phyloP scores from a whole-genome alignment of 805 yeast species.

The Pichia deserticola region DNA sequence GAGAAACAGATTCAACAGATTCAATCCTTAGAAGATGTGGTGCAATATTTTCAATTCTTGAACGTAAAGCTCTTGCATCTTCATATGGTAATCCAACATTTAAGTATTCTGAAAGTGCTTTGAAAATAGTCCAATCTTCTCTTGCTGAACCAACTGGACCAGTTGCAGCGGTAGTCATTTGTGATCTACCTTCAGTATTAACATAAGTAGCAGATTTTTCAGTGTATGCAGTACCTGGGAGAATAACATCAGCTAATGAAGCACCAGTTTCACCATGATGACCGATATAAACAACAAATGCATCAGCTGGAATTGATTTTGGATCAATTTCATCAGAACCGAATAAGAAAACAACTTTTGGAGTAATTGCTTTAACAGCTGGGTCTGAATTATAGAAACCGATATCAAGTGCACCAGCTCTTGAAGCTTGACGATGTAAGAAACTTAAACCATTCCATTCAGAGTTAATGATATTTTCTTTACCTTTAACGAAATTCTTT shows the following conservation, averaged over 20 bases:
- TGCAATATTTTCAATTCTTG: constrained; percentile 66
- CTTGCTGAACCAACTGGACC: constrained; percentile 86
- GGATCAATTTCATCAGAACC: constrained; percentile 78
- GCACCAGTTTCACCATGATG: constrained; percentile 92
- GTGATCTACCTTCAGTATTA: constrained; percentile 87
- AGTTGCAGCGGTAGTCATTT: constrained; percentile 77
- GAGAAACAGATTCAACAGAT: constrained; percentile 59
- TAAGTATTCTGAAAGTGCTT: constrained; percentile 76
- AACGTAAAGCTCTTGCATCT: constrained; percentile 57
- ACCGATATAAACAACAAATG: constrained; percentile 85
- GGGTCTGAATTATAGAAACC: constrained; percentile 56
- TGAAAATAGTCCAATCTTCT: constrained; percentile 84
- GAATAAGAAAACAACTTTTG: constrained; percentile 71
- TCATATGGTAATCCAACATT: constrained; percentile 70
- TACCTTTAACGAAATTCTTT: constrained; percentile 51
- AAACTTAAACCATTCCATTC: constrained; percentile 80
- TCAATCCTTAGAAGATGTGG: constrained; percentile 77
- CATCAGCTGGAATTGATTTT: constrained; percentile 68
- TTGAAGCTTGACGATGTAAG: constrained; percentile 80
- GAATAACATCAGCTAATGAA: constrained; percentile 75
- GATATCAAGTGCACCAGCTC: constrained; percentile 79
- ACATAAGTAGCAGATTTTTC: constrained; percentile 81
- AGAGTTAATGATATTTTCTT: constrained; percentile 52
- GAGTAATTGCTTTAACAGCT: constrained; percentile 40
- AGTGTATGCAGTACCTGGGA: constrained; percentile 85